These are phyloP conservation scores for Tympanopsis confertula DNA, from an alignment of 2,329 filamentous ascomycete species.

Conservation along the genomic window DNA sequence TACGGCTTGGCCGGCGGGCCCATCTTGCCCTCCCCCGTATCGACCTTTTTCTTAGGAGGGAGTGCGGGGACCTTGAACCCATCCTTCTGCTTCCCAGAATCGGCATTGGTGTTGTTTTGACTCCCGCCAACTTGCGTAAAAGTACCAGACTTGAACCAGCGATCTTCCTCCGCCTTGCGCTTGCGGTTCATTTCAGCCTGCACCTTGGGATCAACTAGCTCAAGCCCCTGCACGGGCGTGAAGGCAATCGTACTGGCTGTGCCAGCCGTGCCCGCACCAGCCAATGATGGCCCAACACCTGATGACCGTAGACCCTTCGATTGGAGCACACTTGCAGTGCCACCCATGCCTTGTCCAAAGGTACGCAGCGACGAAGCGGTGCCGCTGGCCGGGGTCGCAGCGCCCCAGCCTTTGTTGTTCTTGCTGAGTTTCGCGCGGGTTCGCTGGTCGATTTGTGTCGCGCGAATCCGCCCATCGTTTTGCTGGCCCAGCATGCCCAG, in stretches of 20 bases:
- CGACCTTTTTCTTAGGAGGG: conserved; percentile 62
- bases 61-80: conserved; percentile 76
- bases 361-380: conserved; percentile 72
- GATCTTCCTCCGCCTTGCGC: conserved; percentile 83
- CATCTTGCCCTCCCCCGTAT: conserved; percentile 47
- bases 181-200: conserved; percentile 81
- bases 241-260: conserved; percentile 84
- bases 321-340: conserved; percentile 39
- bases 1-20: background rate
- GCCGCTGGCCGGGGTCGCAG: conserved; percentile 47
- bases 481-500: conserved; percentile 89
- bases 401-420: conserved; percentile 93
- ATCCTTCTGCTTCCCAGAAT: no score
- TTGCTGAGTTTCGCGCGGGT: conserved; percentile 87
- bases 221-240: conserved; percentile 85
- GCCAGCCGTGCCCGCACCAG: conserved; percentile 25
- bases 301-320: conserved; percentile 70
- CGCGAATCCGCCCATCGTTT: conserved; percentile 80
- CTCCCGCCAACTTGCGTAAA: conserved; percentile 71
- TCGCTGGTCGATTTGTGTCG: conserved; percentile 79
- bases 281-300: conserved; percentile 63
- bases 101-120: conserved; percentile 2
- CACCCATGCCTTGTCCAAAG: conserved; percentile 50
- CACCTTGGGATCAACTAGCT: conserved; percentile 87
- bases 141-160: conserved; percentile 94